Conservation (phyloP, 1,139 yeast species). For the Candida sanyaensis region DNA sequence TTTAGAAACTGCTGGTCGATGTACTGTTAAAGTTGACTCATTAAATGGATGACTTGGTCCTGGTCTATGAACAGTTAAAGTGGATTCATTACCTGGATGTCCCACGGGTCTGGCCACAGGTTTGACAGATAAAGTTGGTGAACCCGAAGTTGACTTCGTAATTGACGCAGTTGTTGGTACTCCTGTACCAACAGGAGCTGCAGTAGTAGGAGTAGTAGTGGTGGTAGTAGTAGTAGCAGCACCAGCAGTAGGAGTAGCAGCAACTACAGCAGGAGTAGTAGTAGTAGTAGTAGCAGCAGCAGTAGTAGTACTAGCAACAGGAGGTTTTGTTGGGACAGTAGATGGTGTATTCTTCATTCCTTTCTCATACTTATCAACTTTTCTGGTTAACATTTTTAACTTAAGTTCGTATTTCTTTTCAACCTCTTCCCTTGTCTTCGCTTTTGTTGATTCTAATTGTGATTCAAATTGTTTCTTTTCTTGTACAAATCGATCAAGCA, state of each 20-base stretch:
- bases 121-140: background rate
- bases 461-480: slow-evolving; percentile 23
- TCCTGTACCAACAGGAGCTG: slow-evolving; percentile 2
- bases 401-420: slow-evolving; percentile 45
- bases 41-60: slow-evolving; percentile 14
- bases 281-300: background rate
- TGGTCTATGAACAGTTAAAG: slow-evolving; percentile 34
- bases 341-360: slow-evolving; percentile 2
- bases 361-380: slow-evolving; percentile 36
- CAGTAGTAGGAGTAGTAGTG: slow-evolving; percentile 1
- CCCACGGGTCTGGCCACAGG: slow-evolving; percentile 3
- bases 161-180: slow-evolving; percentile 4
- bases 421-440: slow-evolving; percentile 29
- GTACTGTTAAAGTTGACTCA: slow-evolving; percentile 36
- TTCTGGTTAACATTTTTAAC: slow-evolving; percentile 45
- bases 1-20: slow-evolving; percentile 24
- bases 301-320: slow-evolving; percentile 6
- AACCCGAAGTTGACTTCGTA: slow-evolving; percentile 3
- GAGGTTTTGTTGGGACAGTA: background rate
- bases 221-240: slow-evolving; percentile 1
- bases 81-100: slow-evolving; percentile 23
- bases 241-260: slow-evolving; percentile 3
- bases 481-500: slow-evolving; percentile 21
- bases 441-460: slow-evolving; percentile 34
- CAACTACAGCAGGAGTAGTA: slow-evolving; percentile 4